Evolutionary conservation across 2,329 filamentous ascomycete species (phyloP), one percentile per base, ranked within the genome.

Genomic region (Stagonosporopsis rhizophila): DNA sequence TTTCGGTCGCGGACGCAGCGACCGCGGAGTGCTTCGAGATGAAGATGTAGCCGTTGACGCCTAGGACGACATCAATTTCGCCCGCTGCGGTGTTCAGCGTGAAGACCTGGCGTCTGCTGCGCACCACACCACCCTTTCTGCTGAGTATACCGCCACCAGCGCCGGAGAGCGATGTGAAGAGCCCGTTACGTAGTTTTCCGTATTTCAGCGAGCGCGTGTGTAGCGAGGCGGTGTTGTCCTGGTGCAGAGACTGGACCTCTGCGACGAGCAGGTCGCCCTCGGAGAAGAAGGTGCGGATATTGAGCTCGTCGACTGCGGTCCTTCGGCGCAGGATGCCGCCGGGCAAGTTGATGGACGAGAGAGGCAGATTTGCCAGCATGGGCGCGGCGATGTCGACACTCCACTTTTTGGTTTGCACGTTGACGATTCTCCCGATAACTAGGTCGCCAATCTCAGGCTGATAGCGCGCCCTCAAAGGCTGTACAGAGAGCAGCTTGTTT

Each of bases 31-130:
- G 92, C 79, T 91, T 93, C 76, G 89, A 88, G 70, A 98, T 93
- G 90, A 92, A 99, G 56, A 98, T 92, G 74, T 96, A 98, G 1
- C 95, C 95, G 70, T 99, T 99, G 35, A 99, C 95, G 2, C 95
- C 95, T 1, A 99, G 82, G 48, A 96, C 85, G 7, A 98, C 87
- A 72, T 97, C 91, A 25, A 99, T 85, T 44, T 87, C 85, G 60
- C 87, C 88, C 0, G 48, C 85, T 83, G 30, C 84, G 82, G 30
- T 83, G 81, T 56, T 77, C 69, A 30, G 82, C 78, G 92, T 95
- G 84, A 95, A 96, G 37, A 95, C 89, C 79, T 99, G 95, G 54
- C 93, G 82, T 66, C 94, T 86, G 22, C 88, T 87, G 48, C 95
- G 82, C 27, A 96, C 91, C 1, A 98, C 92, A 39, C 93, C 92